Evolutionary conservation across 306 rosid genomes (phyloP).

Genomic region (Castanea crenata): DNA sequence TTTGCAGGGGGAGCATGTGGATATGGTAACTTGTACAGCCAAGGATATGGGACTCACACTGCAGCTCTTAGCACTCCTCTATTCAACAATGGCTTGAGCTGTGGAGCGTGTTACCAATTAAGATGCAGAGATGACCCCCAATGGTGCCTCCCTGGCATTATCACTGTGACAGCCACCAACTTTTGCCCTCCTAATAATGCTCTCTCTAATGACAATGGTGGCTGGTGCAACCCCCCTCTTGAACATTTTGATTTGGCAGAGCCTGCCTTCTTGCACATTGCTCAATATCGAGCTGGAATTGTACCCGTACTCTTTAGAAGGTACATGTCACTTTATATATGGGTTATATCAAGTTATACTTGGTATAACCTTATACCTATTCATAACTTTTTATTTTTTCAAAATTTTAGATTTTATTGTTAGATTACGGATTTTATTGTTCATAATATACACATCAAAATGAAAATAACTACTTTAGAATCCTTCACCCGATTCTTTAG

Average conservation of each 20-base stretch:
- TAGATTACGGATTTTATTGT: no score
- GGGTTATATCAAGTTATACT: no score
- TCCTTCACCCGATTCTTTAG: no score
- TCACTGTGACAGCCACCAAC: constrained; percentile 40
- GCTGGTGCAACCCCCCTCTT: constrained; percentile 49
- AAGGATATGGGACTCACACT: constrained; percentile 38
- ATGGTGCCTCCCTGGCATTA: constrained; percentile 36
- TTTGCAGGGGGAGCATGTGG: constrained; percentile 46
- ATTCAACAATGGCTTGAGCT: constrained; percentile 33
- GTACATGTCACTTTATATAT: background rate
- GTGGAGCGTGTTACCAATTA: constrained; percentile 36
- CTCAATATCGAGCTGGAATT: constrained; percentile 37
- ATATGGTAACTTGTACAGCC: constrained; percentile 41
- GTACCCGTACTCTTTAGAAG: constrained; percentile 41
- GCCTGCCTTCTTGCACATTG: constrained; percentile 42
- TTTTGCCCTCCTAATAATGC: constrained; percentile 38
- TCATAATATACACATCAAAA: no score
- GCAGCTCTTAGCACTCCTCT: constrained; percentile 44
- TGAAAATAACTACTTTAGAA: no score
- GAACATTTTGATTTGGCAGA: constrained; percentile 42
- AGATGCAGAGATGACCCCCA: constrained; percentile 36
- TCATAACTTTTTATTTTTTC: no score
- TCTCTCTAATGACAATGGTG: constrained; percentile 39
- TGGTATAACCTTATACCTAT: no score
- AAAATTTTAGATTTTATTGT: no score